Conservation (phyloP, 495 filamentous ascomycete species). For the Penicillium argentinense region DNA sequence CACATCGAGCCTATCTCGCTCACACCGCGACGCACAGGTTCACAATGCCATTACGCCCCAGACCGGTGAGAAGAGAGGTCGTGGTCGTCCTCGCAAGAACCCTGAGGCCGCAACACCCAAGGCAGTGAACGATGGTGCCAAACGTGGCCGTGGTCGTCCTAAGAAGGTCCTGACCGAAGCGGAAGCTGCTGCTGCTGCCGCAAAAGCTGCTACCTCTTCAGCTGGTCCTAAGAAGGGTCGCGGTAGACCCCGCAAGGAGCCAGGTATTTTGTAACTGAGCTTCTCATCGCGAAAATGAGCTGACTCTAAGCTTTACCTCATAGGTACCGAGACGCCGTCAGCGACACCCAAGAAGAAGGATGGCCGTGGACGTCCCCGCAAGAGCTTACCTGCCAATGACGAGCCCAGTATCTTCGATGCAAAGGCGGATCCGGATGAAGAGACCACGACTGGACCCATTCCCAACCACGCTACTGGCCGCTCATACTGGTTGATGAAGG, state of each 20-base stretch:
- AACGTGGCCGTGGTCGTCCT: conserved; percentile 43
- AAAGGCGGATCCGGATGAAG: conserved; percentile 4
- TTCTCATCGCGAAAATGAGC: no score
- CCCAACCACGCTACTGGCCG: conserved; percentile 21
- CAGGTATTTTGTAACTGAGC: conserved; percentile 17
- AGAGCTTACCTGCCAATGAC: conserved; percentile 24
- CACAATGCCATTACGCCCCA: conserved; percentile 23
- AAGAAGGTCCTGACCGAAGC: conserved; percentile 17
- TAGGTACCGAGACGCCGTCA: conserved; percentile 7
- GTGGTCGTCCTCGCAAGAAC: conserved; percentile 41
- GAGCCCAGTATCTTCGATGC: conserved; percentile 9
- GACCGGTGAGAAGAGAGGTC: conserved; percentile 36
- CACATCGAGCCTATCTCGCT: neutral
- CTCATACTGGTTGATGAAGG: conserved; percentile 92
- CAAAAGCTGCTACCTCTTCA: conserved; percentile 2
- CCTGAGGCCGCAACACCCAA: conserved; percentile 25
- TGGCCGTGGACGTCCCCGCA: conserved; percentile 27
- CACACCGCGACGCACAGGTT: conserved; percentile 6
- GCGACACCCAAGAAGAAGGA: conserved; percentile 14
- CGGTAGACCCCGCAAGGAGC: conserved; percentile 32
- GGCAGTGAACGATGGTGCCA: conserved; percentile 27
- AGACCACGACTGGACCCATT: conserved; percentile 4
- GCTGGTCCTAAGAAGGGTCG: conserved; percentile 20
- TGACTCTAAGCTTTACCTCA: neutral
- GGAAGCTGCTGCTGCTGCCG: conserved; percentile 8